Evolutionary conservation across 176 grass and related monocot genomes (phyloP), one percentile per base, ranked within the genome.

Genomic region (Oryza nivara): DNA sequence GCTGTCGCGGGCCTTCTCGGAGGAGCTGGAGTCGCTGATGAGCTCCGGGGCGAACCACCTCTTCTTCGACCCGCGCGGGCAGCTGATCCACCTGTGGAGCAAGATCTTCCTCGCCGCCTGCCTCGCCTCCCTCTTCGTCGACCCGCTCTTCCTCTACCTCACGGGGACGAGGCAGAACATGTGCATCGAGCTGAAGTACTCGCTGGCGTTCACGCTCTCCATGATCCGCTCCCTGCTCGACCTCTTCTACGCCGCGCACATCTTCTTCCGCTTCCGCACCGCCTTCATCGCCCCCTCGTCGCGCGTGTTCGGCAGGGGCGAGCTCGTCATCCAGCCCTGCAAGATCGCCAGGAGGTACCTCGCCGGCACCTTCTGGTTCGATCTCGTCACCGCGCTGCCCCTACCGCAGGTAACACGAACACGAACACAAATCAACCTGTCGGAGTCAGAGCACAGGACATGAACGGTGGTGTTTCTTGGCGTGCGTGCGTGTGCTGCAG

Each of bases 241-340:
- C 60, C 44, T 94, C 7, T 92, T 98, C 72, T 98, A 98, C 80
- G 86, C 54, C 4, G 83, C 90, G 65, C 96, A 96, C 76, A 96
- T 98, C 79, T 85, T 92, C 72, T 46, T 98, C 66, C 88, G 94
- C 6, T 94, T 94, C 88, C 85, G 86, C 67, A 98, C 96, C 3
- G 96, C 96, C 22, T 98, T 91, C 85, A 90, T 96, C 36, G 96
- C 96, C 14, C 96, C 96, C 41, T 98, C 93, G 32, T 98, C 96
- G 26, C 86, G 93, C 7, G 96, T 98, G 63, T 96, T 98, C 60
- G 96, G 96, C 1, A 78, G 96, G 32, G 93, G 96, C 4, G 96
- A 98, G 85, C 96, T 98, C 35, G 91, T 93, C n/a, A 88, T 98
- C 34, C 88, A 98, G 64, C 83, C 89, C 2, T 89, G 83, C 76